A percentile compares a stretch with the other conserved stretches of the same genome.
Evolutionary conservation across 164 flowering plant species (phyloP).

Genomic region (Dillenia suffruticosa): DNA sequence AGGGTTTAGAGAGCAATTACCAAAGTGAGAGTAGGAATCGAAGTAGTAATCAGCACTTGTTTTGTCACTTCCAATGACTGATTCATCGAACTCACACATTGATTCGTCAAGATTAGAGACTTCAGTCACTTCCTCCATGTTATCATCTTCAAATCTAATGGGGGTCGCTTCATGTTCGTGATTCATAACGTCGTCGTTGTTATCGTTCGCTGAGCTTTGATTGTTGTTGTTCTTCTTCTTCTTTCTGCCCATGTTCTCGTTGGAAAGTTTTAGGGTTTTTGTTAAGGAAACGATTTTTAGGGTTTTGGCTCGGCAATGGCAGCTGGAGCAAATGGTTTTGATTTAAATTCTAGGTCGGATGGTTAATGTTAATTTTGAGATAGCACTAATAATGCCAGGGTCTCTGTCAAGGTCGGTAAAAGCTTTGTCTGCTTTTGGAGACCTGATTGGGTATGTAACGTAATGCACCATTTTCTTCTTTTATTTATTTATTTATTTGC

Average conservation of each 20-base stretch:
- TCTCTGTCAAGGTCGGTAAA: no score
- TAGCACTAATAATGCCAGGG: no score
- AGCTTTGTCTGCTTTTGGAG: no score
- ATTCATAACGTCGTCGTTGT: background rate
- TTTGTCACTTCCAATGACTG: constrained; percentile 41
- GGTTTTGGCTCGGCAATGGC: no score
- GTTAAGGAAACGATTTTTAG: background rate
- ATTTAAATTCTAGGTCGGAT: no score
- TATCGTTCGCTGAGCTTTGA: constrained; percentile 17
- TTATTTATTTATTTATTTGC: no score
- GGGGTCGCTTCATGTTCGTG: constrained; percentile 21
- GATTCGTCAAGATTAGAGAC: constrained; percentile 42
- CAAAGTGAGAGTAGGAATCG: constrained; percentile 99
- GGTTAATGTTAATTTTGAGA: no score
- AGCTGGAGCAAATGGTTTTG: no score
- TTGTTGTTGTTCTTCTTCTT: constrained; percentile 22
- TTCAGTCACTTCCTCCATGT: constrained; percentile 21
- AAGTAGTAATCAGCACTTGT: constrained; percentile 99
- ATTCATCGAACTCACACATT: constrained; percentile 25
- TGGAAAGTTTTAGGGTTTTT: constrained; percentile 23
- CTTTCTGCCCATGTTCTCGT: constrained; percentile 34
- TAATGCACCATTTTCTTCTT: no score
- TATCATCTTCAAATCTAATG: constrained; percentile 26
- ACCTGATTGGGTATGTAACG: no score
- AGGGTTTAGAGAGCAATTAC: constrained; percentile 25